These are phyloP conservation scores for Oenanthe javanica DNA, from an alignment of 140 eudicot species.

Conservation along the genomic window DNA sequence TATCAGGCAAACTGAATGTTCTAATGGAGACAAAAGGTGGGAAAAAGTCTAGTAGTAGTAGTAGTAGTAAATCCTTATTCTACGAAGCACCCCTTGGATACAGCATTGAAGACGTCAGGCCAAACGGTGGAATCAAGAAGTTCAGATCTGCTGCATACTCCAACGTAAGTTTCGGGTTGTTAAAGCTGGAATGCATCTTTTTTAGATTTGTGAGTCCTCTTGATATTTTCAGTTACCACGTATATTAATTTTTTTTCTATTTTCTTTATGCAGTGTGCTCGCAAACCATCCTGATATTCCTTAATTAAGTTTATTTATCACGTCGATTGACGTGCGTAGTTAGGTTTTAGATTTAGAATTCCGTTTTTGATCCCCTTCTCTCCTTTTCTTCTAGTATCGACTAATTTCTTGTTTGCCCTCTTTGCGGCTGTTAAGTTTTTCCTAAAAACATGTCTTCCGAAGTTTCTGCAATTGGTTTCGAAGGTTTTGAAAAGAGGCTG, in stretches of 20 bases:
- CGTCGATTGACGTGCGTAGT: conserved; percentile 51
- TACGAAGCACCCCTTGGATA: conserved; percentile 24
- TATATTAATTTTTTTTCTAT: neutral
- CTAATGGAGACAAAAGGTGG: conserved; percentile 81
- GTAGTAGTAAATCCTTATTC: conserved; percentile 41
- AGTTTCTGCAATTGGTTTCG: conserved; percentile 86
- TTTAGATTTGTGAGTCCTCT: neutral
- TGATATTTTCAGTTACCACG: neutral
- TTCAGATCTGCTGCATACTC: conserved; percentile 76
- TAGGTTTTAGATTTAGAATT: conserved; percentile 23
- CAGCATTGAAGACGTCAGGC: conserved; percentile 22
- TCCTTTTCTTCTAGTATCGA: conserved; percentile 49
- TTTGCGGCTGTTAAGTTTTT: conserved; percentile 15
- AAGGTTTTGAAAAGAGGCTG: conserved; percentile 92
- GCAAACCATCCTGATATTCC: conserved; percentile 85
- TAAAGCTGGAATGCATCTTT: neutral
- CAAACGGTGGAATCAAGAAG: conserved; percentile 21
- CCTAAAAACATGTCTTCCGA: conserved; percentile 30
- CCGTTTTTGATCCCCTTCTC: conserved; percentile 26
- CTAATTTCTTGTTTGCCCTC: conserved; percentile 24
- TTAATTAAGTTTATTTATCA: conserved; percentile 10
- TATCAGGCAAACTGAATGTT: conserved; percentile 49
- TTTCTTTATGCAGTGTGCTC: conserved; percentile 62
- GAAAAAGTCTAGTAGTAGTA: conserved; percentile 52
- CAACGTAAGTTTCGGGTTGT: conserved; percentile 40